phyloP scores from a whole-genome alignment of 2,329 filamentous ascomycete species.

The Ophiognomonia clavigignenti-juglandacearum region DNA sequence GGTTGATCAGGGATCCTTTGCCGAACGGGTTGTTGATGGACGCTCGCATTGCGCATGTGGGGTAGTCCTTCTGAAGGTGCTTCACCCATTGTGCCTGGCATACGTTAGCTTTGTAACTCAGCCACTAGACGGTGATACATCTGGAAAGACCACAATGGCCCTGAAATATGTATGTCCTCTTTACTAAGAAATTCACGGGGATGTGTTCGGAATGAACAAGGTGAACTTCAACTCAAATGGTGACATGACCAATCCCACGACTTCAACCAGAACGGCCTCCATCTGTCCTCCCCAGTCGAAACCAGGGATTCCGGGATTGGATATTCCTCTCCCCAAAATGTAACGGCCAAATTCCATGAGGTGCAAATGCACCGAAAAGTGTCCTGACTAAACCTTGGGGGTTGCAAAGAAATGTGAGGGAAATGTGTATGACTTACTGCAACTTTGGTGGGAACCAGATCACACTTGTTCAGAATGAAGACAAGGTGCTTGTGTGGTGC shows the following conservation, averaged over 20 bases:
- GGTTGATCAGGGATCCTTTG: conserved; percentile 87
- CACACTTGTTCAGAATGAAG: conserved; percentile 86
- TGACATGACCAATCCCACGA: conserved; percentile 74
- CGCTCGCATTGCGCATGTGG: conserved; percentile 91
- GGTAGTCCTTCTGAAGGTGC: conserved; percentile 80
- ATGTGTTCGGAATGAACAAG: conserved; percentile 53
- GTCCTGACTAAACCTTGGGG: conserved; percentile 85
- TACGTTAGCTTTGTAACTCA: conserved; percentile 24
- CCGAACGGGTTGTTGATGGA: conserved; percentile 95
- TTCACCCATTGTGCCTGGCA: conserved; percentile 87
- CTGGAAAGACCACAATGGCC: conserved; percentile 15
- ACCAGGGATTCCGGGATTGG: conserved; percentile 62
- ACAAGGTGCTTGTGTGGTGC: conserved; percentile 94
- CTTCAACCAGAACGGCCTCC: conserved; percentile 83
- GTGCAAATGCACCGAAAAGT: conserved; percentile 54
- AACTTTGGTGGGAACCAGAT: conserved; percentile 86
- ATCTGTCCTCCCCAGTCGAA: conserved; percentile 63
- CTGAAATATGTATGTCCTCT: conserved; percentile 67
- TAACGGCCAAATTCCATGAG: conserved; percentile 92
- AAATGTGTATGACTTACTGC: conserved; percentile 69
- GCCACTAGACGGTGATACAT: conserved; percentile 13
- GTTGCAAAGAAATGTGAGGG: conserved; percentile 8
- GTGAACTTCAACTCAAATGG: conserved; percentile 96
- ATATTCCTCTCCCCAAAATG: conserved; percentile 92
- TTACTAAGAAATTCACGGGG: conserved; percentile 93